Base-by-base conservation (phyloP, 1,284 basidiomycete genomes). In the Rhodotorula mucilaginosa region DNA sequence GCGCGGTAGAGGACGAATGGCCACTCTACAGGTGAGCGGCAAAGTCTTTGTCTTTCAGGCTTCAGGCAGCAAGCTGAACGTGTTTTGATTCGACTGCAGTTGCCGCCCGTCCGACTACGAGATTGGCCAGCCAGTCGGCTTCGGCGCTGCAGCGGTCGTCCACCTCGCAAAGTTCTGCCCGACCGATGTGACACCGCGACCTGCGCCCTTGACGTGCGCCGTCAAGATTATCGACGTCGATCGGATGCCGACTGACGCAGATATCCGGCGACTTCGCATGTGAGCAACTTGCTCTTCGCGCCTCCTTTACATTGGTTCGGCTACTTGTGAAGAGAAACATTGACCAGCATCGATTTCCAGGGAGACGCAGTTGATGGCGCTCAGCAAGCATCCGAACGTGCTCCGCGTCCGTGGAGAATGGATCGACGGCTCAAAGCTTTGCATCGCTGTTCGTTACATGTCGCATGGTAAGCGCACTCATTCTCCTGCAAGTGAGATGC, bases 381-480 rank as follows among this genome's bases (percentile, higher is more conserved):
- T 95, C 3, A 91, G 89, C n/a, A 95, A 95, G 79, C 92, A 95
- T 75, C 92, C 92, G 39, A 93, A 95, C 77, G 91, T 95, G 10
- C 85, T 95, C 26, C 88, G 92, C 69, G 93, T 95, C 3, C 88
- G 93, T 75, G 92, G 92, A 18, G 89, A 89, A 56, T 95, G 93
- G 93, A 87, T 91, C 78, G 84, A 88, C 12, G 92, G 90, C 52
- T 87, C 90, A 80, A 91, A 90, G 79, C 85, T 95, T 7, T 87
- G 88, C 80, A 95, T 95, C 72, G 92, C 93, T 5, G 85, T 93
- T 67, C 89, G 93, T 54, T 86, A 95, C 70, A 95, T 95, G 92
- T 65, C 73, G 21, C 91, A 88, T 77, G 89, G 88, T 71, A 10
- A 44, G 61, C 23, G 8, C 54, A 13, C 23, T n/a, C 44, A 5